Base-by-base conservation (phyloP, 108 stramenopile species). In the Discostella stelligeroides region DNA sequence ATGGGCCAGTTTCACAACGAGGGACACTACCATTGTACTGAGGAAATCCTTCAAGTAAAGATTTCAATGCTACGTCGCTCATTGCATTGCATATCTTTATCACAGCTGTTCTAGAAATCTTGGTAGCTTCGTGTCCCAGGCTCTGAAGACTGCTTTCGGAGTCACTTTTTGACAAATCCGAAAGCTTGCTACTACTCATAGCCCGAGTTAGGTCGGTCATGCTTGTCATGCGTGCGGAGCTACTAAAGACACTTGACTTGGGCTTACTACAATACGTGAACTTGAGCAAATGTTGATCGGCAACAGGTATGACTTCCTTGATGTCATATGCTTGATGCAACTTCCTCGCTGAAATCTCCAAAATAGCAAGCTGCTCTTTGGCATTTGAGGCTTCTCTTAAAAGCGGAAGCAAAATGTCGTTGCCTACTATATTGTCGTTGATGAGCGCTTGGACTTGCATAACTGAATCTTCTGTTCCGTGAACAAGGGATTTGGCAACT, bases 261-360 rank as follows among this genome's bases (percentile, higher is more conserved):
- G 82, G 76, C 66, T 90, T 91, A 64, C 84, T 88, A 54, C 72
- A 63, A 66, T 91, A 92, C 21, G 86, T 73, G 60, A 93, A 92
- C 60, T 87, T 89, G 69, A 96, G 75, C 14, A 81, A 29, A 12
- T 54, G 59, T 45, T 87, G 37, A 18, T 91, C 81, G 12, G 48
- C 61, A 38, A 67, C 73, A 48, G 74, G 80, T 25, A 75, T 74
- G 54, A 93, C 75, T 34, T 84, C 79, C 49, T 85, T 88, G 40
- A 97, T 48, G 13, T 84, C 84, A 75, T 92, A 92, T 15, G 90
- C 73, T 50, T 91, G 70, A 69, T 98, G 97, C 20, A 94, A 72
- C 69, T 90, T 87, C 46, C 95, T 76, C 11, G 84, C 75, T 81
- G 95, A 89, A 25, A 97, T 62, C 73, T 98, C 96, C 30, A 97